These are phyloP conservation scores for Alternaria ethzedia DNA, from an alignment of 2,329 filamentous ascomycete genomes.

Conservation along the genomic window DNA sequence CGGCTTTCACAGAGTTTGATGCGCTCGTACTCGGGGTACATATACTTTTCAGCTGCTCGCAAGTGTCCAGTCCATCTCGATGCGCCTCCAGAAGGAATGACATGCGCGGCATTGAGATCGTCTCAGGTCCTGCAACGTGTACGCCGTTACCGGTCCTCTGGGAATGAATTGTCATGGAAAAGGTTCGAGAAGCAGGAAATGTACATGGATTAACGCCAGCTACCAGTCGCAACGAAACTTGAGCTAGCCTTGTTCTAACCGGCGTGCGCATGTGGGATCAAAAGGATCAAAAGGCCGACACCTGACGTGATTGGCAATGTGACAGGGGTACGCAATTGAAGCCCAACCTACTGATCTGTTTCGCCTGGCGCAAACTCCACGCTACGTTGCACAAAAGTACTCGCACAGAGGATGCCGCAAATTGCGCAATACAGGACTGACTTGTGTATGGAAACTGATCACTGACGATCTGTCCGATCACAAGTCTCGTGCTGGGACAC, in stretches of 20 bases:
- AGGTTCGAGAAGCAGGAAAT: conserved; percentile 6
- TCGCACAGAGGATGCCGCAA: neutral
- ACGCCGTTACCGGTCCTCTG: neutral
- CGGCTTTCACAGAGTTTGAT: neutral
- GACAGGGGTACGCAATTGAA: conserved; percentile 1
- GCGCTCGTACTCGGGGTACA: neutral
- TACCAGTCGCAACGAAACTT: conserved; percentile 13
- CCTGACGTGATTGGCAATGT: neutral
- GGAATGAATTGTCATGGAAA: conserved; percentile 4
- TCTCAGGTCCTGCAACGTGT: neutral
- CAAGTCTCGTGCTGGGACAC: conserved; percentile 1
- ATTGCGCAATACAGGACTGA: conserved; percentile 2
- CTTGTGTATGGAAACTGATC: neutral
- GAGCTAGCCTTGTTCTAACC: conserved; percentile 3
- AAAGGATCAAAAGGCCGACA: neutral
- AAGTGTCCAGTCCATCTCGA: neutral
- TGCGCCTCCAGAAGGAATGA: neutral
- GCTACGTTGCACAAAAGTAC: neutral
- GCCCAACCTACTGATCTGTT: neutral
- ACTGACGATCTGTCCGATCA: neutral
- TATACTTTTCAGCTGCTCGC: neutral
- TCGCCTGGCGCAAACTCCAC: neutral
- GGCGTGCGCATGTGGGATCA: neutral
- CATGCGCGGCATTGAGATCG: conserved; percentile 4
- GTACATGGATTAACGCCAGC: conserved; percentile 11